Evolutionary conservation across 1,139 yeast genomes (phyloP).

Genomic region (Yamadazyma kanchanaburiensis): DNA sequence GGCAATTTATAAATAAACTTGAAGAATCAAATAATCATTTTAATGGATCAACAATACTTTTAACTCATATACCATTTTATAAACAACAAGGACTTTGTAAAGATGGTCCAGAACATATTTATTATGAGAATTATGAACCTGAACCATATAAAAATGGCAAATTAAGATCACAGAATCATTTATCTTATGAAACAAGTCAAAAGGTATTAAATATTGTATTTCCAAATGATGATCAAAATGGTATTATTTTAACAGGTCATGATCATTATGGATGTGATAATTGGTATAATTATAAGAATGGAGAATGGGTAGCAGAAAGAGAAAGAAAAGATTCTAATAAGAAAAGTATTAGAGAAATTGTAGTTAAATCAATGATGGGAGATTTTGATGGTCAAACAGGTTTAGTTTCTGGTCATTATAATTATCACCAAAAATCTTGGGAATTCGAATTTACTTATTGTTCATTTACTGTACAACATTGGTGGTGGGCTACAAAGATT

Average conservation of each 20-base stretch:
- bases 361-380: constrained; percentile 95
- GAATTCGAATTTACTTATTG: constrained; percentile 70
- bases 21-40: constrained; percentile 47
- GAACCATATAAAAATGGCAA: constrained; percentile 69
- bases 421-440: constrained; percentile 41
- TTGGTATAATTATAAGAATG: constrained; percentile 42
- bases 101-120: constrained; percentile 72
- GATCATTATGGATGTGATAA: constrained; percentile 94
- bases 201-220: constrained; percentile 67
- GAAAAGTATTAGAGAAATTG: constrained; percentile 63
- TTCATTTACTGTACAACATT: constrained; percentile 83
- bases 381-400: constrained; percentile 91
- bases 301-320: constrained; percentile 61
- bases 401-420: constrained; percentile 66
- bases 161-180: constrained; percentile 84
- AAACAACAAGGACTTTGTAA: constrained; percentile 77
- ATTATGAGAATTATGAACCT: constrained; percentile 50
- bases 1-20: constrained; percentile 66
- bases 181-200: constrained; percentile 63
- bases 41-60: constrained; percentile 73
- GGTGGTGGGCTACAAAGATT: constrained; percentile 90
- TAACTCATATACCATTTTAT: constrained; percentile 89
- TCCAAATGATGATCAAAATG: constrained; percentile 57
- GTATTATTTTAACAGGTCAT: constrained; percentile 88
- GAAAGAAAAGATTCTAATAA: constrained; percentile 20